phyloP scores from a whole-genome alignment of 495 filamentous ascomycete genomes.

The Usnea hakonensis region DNA sequence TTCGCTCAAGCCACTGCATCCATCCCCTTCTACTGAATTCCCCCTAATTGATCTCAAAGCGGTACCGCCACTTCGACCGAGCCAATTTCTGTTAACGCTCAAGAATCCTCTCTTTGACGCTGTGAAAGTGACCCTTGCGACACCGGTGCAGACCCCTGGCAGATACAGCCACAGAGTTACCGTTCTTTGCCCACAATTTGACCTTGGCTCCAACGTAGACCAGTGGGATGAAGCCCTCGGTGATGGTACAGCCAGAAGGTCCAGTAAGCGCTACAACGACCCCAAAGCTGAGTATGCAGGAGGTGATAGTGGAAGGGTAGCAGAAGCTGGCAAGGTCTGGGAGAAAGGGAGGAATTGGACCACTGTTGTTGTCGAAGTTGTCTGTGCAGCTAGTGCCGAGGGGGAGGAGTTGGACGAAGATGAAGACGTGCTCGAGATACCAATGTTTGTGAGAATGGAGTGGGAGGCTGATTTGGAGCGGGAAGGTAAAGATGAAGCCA shows the following conservation, averaged over 20 bases:
- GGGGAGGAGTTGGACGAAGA: slow-evolving; percentile 44
- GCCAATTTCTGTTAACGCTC: slow-evolving; percentile 79
- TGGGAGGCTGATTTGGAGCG: slow-evolving; percentile 76
- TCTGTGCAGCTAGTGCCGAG: slow-evolving; percentile 50
- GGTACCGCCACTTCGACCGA: slow-evolving; percentile 59
- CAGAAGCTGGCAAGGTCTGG: slow-evolving; percentile 92
- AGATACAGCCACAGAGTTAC: slow-evolving; percentile 72
- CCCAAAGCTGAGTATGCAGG: slow-evolving; percentile 33
- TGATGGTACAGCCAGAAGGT: slow-evolving; percentile 27
- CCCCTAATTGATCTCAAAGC: slow-evolving; percentile 36
- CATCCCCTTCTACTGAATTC: slow-evolving; percentile 28
- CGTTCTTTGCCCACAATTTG: slow-evolving; percentile 88
- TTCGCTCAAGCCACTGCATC: slow-evolving; percentile 55
- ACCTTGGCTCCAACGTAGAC: slow-evolving; percentile 89
- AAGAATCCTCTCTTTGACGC: slow-evolving; percentile 91
- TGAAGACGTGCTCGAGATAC: slow-evolving; percentile 90
- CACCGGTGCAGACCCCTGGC: slow-evolving; percentile 73
- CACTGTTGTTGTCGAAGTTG: slow-evolving; percentile 80
- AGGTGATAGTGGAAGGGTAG: slow-evolving; percentile 47
- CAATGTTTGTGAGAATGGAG: slow-evolving; percentile 83
- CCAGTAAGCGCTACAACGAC: slow-evolving; percentile 34
- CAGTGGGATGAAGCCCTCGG: slow-evolving; percentile 87
- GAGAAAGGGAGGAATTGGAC: slow-evolving; percentile 94
- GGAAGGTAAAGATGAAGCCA: slow-evolving; percentile 44
- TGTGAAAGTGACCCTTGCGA: slow-evolving; percentile 78